Evolutionary conservation across 192 early-diverging fungal genomes (phyloP), one percentile per base, ranked within the genome.

Genomic region (Coemansia sp.): DNA sequence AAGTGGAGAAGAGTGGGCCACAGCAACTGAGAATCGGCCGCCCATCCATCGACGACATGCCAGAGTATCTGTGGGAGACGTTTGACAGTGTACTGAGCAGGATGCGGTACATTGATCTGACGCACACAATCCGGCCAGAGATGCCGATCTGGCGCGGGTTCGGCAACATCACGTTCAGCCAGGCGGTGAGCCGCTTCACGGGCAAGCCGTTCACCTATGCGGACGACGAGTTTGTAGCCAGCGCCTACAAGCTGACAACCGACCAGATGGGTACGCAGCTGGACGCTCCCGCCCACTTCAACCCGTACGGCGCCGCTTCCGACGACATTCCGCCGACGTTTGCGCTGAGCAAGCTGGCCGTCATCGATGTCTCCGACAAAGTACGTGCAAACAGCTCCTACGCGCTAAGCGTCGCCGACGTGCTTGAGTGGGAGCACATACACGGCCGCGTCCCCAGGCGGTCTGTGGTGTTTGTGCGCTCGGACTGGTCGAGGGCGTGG

Each of bases 61-160:
- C 49, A 25, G 49, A 5, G 32, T 57, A 57, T n/a, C 57, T 79
- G 40, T 80, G 77, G 77, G 20, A 29, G 13, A 20, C 61, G 33
- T 80, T 71, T 15, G 72, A 80, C 69, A 32, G 57, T 42, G 48
- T 41, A 14, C 62, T 80, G 59, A 43, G 69, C 23, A 42, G 36
- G 22, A 67, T 78, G 33, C 73, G 74, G 63, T 81, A 81, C 65
- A 66, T 84, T 32, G 82, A 84, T 56, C 73, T 84, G 69, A 69
- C 82, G 41, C 82, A 84, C 69, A 84, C 82, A 11, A 84, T 84
- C 48, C 62, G 56, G 29, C 82, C 82, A 4, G 71, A 70, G 19
- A 84, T 84, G 67, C 82, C 82, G 4, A 69, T 84, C n/a, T 84
- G 82, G 82, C 78, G 78, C 59, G 82, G 74, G 41, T 84, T 84